phyloP scores from a whole-genome alignment of 2,329 filamentous ascomycete genomes.

The Paraconiothyrium brasiliense region DNA sequence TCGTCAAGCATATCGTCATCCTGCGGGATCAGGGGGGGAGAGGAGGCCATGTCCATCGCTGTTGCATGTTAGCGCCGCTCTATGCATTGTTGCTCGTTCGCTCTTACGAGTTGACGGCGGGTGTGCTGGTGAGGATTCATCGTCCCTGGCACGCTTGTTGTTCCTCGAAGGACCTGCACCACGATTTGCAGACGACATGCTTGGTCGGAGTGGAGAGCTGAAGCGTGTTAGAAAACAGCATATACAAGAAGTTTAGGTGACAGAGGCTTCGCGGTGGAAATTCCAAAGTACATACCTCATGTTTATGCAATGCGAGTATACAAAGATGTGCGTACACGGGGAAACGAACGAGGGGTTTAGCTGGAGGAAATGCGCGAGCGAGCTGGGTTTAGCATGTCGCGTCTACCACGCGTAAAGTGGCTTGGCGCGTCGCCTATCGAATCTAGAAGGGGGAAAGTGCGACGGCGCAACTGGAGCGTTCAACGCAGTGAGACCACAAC shows the following conservation, averaged over 20 bases:
- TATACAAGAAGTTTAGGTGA: conserved; percentile 30
- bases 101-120: conserved; percentile 72
- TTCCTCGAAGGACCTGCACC: conserved; percentile 66
- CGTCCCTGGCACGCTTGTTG: conserved; percentile 74
- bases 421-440: conserved; percentile 22
- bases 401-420: conserved; percentile 17
- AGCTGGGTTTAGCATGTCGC: conserved; percentile 13
- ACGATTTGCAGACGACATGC: conserved; percentile 84
- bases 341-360: conserved; percentile 14
- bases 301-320: conserved; percentile 19
- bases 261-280: conserved; percentile 8
- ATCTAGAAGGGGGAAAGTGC: conserved; percentile 13
- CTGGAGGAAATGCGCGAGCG: conserved; percentile 13
- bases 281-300: conserved; percentile 31
- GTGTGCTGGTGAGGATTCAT: conserved; percentile 66
- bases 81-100: conserved; percentile 6
- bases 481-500: background rate
- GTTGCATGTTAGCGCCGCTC: conserved; percentile 37
- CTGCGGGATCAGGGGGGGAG: conserved; percentile 72
- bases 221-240: conserved; percentile 28
- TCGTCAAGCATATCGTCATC: conserved; percentile 75
- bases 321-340: conserved; percentile 14
- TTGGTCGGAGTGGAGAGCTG: conserved; percentile 84
- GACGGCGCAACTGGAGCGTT: conserved; percentile 4
- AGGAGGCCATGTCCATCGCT: conserved; percentile 62